Conservation (phyloP, 1,284 basidiomycete genomes). For the Abortiporus biennis region DNA sequence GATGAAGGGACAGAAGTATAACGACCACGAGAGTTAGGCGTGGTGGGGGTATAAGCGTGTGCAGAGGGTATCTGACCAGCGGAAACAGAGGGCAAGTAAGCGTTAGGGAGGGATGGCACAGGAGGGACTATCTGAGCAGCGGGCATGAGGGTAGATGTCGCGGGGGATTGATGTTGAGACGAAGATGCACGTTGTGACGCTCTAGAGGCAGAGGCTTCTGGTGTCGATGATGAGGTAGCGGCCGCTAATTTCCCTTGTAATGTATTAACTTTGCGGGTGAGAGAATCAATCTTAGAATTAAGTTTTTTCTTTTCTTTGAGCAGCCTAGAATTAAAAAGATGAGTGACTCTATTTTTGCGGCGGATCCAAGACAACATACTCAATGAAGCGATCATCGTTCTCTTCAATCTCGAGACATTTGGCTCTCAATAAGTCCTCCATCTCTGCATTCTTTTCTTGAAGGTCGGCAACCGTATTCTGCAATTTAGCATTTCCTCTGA, state of each 20-base stretch:
- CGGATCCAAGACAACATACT: too few relatives aligned
- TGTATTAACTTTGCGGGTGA: slow-evolving; percentile 64
- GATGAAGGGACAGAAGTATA: slow-evolving; percentile 39
- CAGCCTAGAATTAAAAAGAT: slow-evolving; percentile 50
- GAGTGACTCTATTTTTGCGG: too few relatives aligned
- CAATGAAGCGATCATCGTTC: slow-evolving; percentile 72
- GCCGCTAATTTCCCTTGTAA: slow-evolving; percentile 60
- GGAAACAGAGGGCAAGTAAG: slow-evolving; percentile 10
- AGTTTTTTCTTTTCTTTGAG: slow-evolving; percentile 77
- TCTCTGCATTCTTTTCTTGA: slow-evolving; percentile 62
- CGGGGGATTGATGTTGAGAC: slow-evolving; percentile 9
- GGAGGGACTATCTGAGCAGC: slow-evolving; percentile 5
- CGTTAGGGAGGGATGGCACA: slow-evolving; percentile 1
- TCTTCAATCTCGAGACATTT: slow-evolving; percentile 79
- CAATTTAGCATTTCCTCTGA: slow-evolving; percentile 49
- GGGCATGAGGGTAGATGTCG: slow-evolving; percentile 8
- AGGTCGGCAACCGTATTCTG: slow-evolving; percentile 51
- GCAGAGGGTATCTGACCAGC: too few relatives aligned
- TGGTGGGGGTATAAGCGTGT: slow-evolving; percentile 23
- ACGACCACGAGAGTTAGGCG: slow-evolving; percentile 26
- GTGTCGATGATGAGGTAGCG: slow-evolving; percentile 34
- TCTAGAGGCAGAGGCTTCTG: slow-evolving; percentile 13
- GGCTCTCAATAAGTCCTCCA: slow-evolving; percentile 59
- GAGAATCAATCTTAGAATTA: slow-evolving; percentile 55
- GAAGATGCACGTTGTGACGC: slow-evolving; percentile 15